phyloP scores from a whole-genome alignment of 345 rosid genomes.

The Conringia planisiliqua region DNA sequence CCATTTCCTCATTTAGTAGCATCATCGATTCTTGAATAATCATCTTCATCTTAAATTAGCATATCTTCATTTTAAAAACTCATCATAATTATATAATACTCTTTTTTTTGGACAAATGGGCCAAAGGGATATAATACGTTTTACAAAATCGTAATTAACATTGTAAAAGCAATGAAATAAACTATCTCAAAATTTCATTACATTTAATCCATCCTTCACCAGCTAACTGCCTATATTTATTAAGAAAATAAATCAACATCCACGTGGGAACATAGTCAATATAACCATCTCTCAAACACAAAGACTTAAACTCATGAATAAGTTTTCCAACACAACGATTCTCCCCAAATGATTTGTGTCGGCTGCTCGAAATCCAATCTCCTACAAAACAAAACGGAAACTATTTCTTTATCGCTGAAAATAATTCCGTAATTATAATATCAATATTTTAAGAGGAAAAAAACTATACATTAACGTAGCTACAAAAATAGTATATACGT shows the following conservation, averaged over 20 bases:
- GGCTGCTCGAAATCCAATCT: constrained; percentile 19
- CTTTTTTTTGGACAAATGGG: no score
- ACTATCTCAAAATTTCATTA: not conserved
- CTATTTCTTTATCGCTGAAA: not conserved
- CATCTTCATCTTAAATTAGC: not conserved
- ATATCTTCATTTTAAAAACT: not conserved
- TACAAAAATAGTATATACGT: not conserved
- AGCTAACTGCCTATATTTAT: constrained; percentile 14
- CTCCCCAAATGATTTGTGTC: constrained; percentile 22
- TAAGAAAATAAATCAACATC: not conserved
- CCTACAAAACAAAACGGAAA: constrained; percentile 4
- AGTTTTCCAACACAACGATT: constrained; percentile 9
- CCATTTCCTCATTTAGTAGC: not conserved
- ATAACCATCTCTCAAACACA: constrained; percentile 11
- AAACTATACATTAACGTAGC: not conserved
- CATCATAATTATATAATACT: not conserved
- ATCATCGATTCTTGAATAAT: not conserved
- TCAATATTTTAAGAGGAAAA: not conserved
- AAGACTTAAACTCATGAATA: not conserved
- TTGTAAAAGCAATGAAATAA: not conserved
- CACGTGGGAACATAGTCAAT: constrained; percentile 25
- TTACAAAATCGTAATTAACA: not conserved
- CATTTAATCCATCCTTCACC: constrained; percentile 15
- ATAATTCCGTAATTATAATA: not conserved
- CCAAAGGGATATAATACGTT: not conserved